Percentiles rank a stretch among this genome's conserved stretches.
Evolutionary conservation across 2,329 filamentous ascomycete genomes (phyloP).

Genomic region (Sclerotinia trifoliorum): DNA sequence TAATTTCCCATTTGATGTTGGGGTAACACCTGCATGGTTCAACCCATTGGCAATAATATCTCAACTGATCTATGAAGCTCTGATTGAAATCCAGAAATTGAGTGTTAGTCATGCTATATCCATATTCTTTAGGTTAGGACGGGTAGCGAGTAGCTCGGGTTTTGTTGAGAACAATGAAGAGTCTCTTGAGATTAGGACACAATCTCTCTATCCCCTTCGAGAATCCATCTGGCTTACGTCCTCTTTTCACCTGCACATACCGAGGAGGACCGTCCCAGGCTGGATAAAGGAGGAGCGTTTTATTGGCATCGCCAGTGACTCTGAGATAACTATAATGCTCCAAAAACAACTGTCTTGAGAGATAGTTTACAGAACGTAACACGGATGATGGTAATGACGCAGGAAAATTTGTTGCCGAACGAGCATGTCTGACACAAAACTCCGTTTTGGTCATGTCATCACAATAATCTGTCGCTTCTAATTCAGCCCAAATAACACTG

Average conservation of each 20-base stretch:
- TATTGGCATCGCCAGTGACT: neutral
- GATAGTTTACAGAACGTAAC: neutral
- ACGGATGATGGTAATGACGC: neutral
- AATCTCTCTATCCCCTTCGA: neutral
- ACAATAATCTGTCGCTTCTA: too few species aligned
- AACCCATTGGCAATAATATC: neutral
- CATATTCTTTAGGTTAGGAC: fast-evolving
- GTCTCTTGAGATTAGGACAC: neutral
- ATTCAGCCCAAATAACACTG: neutral
- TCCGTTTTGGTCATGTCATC: neutral
- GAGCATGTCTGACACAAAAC: neutral
- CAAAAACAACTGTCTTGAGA: neutral
- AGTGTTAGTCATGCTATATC: fast-evolving
- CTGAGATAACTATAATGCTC: neutral
- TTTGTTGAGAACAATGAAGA: neutral
- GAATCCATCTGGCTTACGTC: neutral
- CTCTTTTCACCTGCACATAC: neutral
- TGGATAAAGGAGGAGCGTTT: neutral
- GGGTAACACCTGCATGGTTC: fast-evolving
- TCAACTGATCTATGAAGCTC: neutral
- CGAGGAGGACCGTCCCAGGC: neutral
- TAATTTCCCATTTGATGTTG: neutral
- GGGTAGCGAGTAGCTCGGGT: fast-evolving
- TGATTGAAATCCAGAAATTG: neutral
- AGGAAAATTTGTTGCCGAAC: fast-evolving